These are phyloP conservation scores for Adansonia rubrostipa DNA, from an alignment of 441 rosid species.

Conservation along the genomic window DNA sequence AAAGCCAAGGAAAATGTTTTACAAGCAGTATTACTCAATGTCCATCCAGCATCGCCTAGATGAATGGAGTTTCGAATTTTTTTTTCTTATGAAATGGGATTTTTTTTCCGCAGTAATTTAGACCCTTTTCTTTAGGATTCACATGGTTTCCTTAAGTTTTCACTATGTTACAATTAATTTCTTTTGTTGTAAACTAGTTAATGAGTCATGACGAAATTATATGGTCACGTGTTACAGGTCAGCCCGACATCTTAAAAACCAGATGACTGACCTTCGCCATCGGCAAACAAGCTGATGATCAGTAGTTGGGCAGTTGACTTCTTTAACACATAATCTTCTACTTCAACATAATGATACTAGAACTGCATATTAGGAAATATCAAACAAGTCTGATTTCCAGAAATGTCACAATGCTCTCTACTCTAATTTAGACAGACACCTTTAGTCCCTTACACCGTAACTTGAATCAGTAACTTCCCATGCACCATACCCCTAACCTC, in stretches of 20 bases:
- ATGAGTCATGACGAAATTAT: not conserved
- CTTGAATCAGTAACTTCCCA: conserved; percentile 28
- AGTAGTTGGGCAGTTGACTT: not conserved
- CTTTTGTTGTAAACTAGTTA: not conserved
- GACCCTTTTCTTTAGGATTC: not conserved
- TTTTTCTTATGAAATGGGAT: not conserved
- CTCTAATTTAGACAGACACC: conserved; percentile 29
- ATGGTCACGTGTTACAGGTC: not conserved
- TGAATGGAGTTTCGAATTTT: not conserved
- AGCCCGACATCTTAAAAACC: conserved; percentile 1
- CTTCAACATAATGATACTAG: not conserved
- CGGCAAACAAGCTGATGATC: not conserved
- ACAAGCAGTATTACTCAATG: not conserved
- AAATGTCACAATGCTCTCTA: conserved; percentile 21
- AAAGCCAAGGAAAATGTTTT: not conserved
- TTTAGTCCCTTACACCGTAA: not conserved
- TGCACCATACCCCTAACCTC: conserved; percentile 24
- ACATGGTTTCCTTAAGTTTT: not conserved
- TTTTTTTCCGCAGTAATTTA: not conserved
- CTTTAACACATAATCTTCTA: not conserved
- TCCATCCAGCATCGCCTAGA: not conserved
- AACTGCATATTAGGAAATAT: conserved; percentile 20
- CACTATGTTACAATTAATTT: not conserved
- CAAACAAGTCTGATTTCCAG: conserved; percentile 29
- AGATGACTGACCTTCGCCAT: not conserved